Evolutionary conservation across 2,329 filamentous ascomycete genomes (phyloP), one percentile per base, ranked within the genome.

Genomic region (Calycina herbarum): DNA sequence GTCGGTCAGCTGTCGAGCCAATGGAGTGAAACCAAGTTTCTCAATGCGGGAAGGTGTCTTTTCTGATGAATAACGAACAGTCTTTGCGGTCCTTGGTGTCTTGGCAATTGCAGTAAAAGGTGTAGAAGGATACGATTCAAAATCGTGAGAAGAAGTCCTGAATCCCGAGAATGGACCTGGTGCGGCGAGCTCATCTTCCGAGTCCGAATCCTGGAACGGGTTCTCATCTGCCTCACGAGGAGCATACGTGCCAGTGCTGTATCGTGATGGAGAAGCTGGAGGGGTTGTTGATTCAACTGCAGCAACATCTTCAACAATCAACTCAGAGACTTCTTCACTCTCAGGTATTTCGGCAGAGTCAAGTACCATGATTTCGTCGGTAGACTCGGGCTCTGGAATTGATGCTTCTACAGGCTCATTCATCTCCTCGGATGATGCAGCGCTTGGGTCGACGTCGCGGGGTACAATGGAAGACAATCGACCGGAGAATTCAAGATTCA

Each of bases 11-110:
- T 89, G 84, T 45, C 83, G 79, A 3, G 86, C 86, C 45, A 92
- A 78, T 29, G 88, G 86, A 1, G 87, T 90, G 68, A 91, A 89
- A 1, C 87, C 86, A 61, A 85, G 74, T 20, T 78, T 78, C 17
- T 68, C 67, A 51, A 56, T 64, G 7, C 66, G 10, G 5, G 64
- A 66, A 59, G 33, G 66, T 64, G 64, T 61, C 38, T 20, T 64
- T 38, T n/a, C 61, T 45, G 7, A 61, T 31, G 29, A 58, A 48
- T 33, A 51, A 40, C 33, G 45, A 48, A 64, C 66, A 35, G 58
- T 57, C 42, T 63, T 70, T 42, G 71, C 66, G 33, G 73, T 69
- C 20, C 65, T 68, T 11, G 71, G 70, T 20, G 71, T 73, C 59
- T 73, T 73, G 29, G 56, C 64, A 15, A 69, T 67, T 2, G 65